phyloP scores from a whole-genome alignment of 352 stramenopile species.

The Blastocystis sp. region DNA sequence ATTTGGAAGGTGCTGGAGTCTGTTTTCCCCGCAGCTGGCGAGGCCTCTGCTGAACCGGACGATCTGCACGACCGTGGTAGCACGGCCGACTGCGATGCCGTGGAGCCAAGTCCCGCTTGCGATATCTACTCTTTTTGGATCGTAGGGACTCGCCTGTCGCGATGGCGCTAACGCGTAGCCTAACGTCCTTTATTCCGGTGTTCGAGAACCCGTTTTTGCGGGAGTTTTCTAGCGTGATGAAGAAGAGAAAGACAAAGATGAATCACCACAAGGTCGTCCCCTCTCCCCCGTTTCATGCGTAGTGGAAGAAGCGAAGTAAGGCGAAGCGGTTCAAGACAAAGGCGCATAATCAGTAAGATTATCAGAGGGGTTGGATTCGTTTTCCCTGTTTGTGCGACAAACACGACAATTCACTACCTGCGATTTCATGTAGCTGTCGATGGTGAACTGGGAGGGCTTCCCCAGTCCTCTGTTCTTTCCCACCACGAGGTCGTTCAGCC shows the following conservation, averaged over 20 bases:
- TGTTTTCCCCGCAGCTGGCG: constrained; percentile 32
- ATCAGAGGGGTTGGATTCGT: neutral
- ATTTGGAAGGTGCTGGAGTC: constrained; percentile 60
- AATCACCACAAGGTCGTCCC: constrained; percentile 52
- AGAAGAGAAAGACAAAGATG: constrained; percentile 69
- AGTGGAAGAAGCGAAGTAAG: constrained; percentile 67
- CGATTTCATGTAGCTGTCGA: constrained; percentile 37
- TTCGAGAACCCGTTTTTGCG: constrained; percentile 5
- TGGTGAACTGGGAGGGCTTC: neutral
- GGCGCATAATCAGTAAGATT: constrained; percentile 57
- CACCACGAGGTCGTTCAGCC: constrained; percentile 19
- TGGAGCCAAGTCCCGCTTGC: neutral
- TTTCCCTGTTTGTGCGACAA: neutral
- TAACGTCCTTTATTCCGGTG: neutral
- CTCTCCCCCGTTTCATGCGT: neutral
- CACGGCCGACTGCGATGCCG: neutral
- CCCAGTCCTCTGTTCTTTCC: neutral
- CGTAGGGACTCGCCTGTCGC: neutral
- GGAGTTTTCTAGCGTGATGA: constrained; percentile 66
- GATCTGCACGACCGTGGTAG: constrained; percentile 6
- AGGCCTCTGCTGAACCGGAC: neutral
- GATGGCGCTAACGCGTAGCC: constrained; percentile 11
- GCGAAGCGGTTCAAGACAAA: constrained; percentile 68
- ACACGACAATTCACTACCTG: neutral
- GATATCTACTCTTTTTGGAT: constrained; percentile 45